Base-by-base conservation (phyloP, 73 alveolate genomes). In the Paramecium primaurelia region DNA sequence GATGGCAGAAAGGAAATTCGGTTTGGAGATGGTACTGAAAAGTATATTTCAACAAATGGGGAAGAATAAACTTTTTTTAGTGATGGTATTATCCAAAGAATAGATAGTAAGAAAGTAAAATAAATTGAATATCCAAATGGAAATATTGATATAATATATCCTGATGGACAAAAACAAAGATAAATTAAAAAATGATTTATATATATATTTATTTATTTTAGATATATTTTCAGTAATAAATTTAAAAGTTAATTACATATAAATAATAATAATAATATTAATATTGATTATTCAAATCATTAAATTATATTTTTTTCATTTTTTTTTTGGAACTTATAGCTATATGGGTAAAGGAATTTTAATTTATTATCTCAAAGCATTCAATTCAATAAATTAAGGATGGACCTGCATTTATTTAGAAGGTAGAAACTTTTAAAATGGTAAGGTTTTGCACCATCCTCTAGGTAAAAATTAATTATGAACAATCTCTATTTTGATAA, bases 1-100 rank as follows among this genome's bases (percentile, higher is more conserved):
- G 99, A 97, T 92, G 99, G 99, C 37, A 93, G 98, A 16, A 98
- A 97, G 86, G 99, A 98, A 86, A 98, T 98, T 28, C 16, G 90
- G 4, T 97, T 97, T 93, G 98, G 98, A 34, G 98, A 97, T 93
- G 99, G 99, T 10, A 96, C 98, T 8, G 95, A 95, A 36, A 97
- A 96, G 49, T 96, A 96, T 77, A 97, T 97, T 1, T 96, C 92
- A 68, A 92, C 96, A 11, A 96, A 95, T 68, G 99, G 99, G 1
- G 98, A 94, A 91, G 99, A 97, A 89, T 97, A 97, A 87, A 92
- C 96, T 47, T 89, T 89, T 60, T 89, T 89, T 71, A 64, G 89
- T 18, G 94, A 89, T 89, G 94, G 94, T 1, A 64, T 83, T 12
- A 34, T 45, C 14, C n/a, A 89, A 89, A 71, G 34, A 44, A 83